Base-by-base conservation (phyloP, 306 rosid species). In the Medicago ruthenica region DNA sequence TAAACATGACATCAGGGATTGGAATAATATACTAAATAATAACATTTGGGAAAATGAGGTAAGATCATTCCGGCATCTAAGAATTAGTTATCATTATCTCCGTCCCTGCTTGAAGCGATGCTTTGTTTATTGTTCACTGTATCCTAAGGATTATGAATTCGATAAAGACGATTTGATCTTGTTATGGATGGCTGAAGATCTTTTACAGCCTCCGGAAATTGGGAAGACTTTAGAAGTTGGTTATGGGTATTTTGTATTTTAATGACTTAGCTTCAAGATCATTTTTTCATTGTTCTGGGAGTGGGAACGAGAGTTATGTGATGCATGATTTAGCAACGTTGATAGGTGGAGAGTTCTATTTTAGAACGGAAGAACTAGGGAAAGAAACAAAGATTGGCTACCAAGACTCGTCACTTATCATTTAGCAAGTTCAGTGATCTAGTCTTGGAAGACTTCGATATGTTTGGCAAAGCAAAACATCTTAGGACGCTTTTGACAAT, bases 171-270 rank as follows among this genome's bases (percentile, higher is more conserved):
- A 69, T 0, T n/a, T 69, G 10, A 31, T 69, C 27, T n/a, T 27
- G 45, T n/a, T 69, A 2, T 69, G 74, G 74, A 69, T 48, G 74
- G 61, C 74, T 0, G 74, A 69, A 50, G 74, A n/a, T 48, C 74
- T 69, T 48, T 5, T 69, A 15, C 74, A 9, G 1, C 16, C 60
- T 8, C 9, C 45, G 4, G 31, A 24, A 27, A 47, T 7, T 27
- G 60, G 24, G 9, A 48, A 48, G 45, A 69, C 74, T n/a, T 31
- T 48, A 16, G 45, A 69, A 69, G 45, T 69, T 27, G 45, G 61
- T 48, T 48, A 6, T 16, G 61, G 5, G 31, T 48, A 70, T 70
- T 70, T 70, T 70, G 31, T 48, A 70, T 70, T 70, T 70, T 70
- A 36, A 48, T 22, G 61, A 70, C 21, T 70, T 70, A 16, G 45